Conservation (phyloP, 2,329 filamentous ascomycete genomes). For the Penicillium sp. region DNA sequence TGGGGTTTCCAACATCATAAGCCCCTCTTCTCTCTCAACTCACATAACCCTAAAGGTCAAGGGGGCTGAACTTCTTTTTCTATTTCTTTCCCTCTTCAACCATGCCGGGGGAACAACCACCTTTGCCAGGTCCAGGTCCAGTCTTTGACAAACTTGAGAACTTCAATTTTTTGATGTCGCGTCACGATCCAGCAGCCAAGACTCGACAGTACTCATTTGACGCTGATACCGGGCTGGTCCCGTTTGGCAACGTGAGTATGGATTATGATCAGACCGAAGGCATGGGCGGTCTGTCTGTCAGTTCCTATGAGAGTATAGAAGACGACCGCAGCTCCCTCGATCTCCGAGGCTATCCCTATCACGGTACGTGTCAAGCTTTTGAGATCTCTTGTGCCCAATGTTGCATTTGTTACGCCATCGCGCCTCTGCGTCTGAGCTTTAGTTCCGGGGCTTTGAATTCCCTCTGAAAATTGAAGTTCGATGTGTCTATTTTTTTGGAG, state of each 20-base stretch:
- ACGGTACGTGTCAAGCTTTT: conserved; percentile 36
- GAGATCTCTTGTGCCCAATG: conserved; percentile 19
- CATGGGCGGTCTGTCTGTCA: conserved; percentile 43
- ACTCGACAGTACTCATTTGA: conserved; percentile 42
- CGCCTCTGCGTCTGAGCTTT: conserved; percentile 12
- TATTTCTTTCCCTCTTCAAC: conserved; percentile 16
- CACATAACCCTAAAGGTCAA: conserved; percentile 12
- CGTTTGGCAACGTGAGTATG: conserved; percentile 36
- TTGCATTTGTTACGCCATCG: conserved; percentile 40
- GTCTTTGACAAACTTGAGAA: conserved; percentile 38
- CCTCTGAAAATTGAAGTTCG: conserved; percentile 6
- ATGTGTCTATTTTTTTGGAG: neutral
- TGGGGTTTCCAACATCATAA: conserved; percentile 10
- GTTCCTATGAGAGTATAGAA: conserved; percentile 44
- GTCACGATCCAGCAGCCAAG: conserved; percentile 35
- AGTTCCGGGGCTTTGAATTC: neutral
- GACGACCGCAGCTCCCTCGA: conserved; percentile 42
- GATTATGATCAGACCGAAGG: conserved; percentile 45
- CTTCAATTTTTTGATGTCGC: conserved; percentile 39
- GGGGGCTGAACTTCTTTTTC: conserved; percentile 18
- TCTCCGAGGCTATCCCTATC: conserved; percentile 41
- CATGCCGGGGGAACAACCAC: conserved; percentile 38
- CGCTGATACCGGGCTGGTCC: conserved; percentile 35
- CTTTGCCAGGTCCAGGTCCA: conserved; percentile 24
- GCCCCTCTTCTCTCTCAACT: conserved; percentile 9